Conservation (phyloP, 208 protist species). For the Novymonas esmeraldas region DNA sequence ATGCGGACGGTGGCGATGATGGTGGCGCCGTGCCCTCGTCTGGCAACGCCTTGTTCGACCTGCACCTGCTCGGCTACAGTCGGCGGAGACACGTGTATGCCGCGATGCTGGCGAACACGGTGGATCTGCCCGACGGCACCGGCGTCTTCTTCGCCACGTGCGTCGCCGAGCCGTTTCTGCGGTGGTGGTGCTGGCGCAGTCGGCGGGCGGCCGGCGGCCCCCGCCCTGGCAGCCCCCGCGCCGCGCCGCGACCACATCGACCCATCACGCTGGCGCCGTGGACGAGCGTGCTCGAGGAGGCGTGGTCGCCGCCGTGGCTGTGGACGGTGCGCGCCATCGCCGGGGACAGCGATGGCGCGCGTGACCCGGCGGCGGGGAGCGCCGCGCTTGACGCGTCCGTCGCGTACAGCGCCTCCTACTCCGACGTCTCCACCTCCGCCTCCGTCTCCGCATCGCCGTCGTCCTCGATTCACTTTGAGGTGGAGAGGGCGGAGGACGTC, state of each 20-base stretch:
- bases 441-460: conserved; percentile 9
- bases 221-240: too few species aligned
- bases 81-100: conserved; percentile 29
- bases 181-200: conserved; percentile 31
- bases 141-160: conserved; percentile 31
- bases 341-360: conserved; percentile 3
- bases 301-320: background rate
- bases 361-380: background rate
- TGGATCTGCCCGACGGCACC: conserved; percentile 30
- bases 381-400: conserved; percentile 17
- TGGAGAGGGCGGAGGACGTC: conserved; percentile 7
- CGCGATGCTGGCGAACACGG: conserved; percentile 29
- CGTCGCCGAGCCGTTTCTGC: conserved; percentile 31
- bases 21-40: conserved; percentile 18
- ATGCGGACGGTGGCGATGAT: background rate
- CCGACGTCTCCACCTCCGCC: conserved; percentile 20
- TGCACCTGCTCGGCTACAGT: conserved; percentile 30
- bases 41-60: conserved; percentile 29
- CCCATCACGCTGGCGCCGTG: conserved; percentile 3
- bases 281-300: background rate
- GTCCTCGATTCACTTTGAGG: conserved; percentile 20
- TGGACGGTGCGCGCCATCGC: conserved; percentile 11
- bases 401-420: conserved; percentile 30
- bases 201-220: too few species aligned
- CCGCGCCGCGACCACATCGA: background rate